A percentile compares a stretch with the other conserved stretches of the same genome.
phyloP scores from a whole-genome alignment of 73 alveolate genomes.

The Stentor roeselii region DNA sequence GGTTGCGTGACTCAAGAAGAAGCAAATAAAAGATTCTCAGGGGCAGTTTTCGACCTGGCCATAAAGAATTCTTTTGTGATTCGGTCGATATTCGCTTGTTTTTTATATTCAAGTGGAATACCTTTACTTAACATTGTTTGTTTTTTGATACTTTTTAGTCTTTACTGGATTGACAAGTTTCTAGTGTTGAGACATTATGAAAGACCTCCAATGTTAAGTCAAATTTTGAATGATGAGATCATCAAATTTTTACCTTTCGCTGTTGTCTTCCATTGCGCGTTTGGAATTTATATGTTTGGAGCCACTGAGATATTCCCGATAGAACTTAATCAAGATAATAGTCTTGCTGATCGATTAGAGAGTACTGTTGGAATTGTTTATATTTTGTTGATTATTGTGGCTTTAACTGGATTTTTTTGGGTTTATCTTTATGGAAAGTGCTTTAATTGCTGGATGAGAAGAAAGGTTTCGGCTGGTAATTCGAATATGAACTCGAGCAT shows the following conservation, averaged over 20 bases:
- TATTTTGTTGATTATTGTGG: background rate
- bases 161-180: constrained; percentile 25
- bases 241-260: background rate
- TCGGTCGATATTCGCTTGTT: background rate
- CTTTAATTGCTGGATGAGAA: background rate
- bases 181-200: background rate
- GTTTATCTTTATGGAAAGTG: background rate
- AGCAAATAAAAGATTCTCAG: background rate
- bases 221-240: background rate
- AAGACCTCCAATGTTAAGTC: background rate
- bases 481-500: background rate
- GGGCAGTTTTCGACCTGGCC: background rate
- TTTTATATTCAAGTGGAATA: constrained; percentile 19
- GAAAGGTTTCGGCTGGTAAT: background rate
- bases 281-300: constrained; percentile 27
- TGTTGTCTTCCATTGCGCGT: constrained; percentile 3
- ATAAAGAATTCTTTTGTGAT: background rate
- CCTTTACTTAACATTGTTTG: constrained; percentile 9
- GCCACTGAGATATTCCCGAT: constrained; percentile 23
- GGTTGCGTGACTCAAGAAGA: background rate
- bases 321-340: background rate
- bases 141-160: background rate
- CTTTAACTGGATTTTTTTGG: background rate
- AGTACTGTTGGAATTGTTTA: background rate
- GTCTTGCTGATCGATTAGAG: background rate